phyloP scores from a whole-genome alignment of 2,329 filamentous ascomycete genomes.

The Meredithiella fracta region DNA sequence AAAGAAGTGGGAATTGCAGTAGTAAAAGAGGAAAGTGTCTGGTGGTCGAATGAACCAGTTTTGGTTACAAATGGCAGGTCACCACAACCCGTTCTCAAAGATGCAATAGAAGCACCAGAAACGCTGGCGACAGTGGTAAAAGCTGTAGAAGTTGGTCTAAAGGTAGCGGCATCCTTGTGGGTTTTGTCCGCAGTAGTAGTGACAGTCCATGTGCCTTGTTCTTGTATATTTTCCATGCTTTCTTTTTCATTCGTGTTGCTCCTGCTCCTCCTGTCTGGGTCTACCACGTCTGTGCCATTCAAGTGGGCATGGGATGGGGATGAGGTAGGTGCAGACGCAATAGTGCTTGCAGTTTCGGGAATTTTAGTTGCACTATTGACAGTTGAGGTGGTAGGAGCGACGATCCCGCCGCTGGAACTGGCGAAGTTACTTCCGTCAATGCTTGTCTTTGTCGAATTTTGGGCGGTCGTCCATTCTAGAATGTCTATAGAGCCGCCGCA shows the following conservation, averaged over 20 bases:
- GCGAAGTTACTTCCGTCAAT: no score
- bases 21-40: no score
- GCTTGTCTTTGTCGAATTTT: no score
- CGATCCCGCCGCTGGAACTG: no score
- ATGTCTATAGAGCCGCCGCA: not conserved
- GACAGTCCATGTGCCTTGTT: not conserved
- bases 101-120: not conserved
- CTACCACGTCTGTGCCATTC: conserved; percentile 2
- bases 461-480: no score
- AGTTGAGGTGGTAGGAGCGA: no score
- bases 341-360: not conserved
- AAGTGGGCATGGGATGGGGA: not conserved
- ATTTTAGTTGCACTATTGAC: not conserved
- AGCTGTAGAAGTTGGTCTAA: not conserved
- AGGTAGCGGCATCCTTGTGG: not conserved
- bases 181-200: not conserved
- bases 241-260: not conserved
- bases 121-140: not conserved
- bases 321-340: not conserved
- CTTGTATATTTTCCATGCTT: not conserved
- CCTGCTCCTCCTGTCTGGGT: conserved; percentile 1
- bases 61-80: not conserved
- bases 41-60: not conserved
- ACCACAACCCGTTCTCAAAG: not conserved
- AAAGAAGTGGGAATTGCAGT: no score